Conservation (phyloP, 768 basidiomycete genomes). For the Chalciporus piperatus region DNA sequence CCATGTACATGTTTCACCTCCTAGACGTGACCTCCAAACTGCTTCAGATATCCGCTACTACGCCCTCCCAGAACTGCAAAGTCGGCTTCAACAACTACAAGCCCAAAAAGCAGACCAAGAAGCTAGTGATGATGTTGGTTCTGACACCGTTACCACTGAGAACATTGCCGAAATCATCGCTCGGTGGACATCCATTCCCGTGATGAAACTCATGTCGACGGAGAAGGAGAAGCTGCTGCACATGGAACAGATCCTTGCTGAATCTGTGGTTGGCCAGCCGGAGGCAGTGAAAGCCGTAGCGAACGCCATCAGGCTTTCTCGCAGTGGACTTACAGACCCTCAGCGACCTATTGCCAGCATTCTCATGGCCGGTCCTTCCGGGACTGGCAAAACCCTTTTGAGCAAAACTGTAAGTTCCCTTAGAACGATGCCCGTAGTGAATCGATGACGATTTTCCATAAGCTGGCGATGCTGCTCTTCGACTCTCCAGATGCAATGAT, state of each 20-base stretch:
- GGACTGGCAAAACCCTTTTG: slow-evolving; percentile 87
- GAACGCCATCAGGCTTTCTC: slow-evolving; percentile 88
- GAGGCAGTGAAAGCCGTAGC: slow-evolving; percentile 92
- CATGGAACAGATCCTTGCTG: slow-evolving; percentile 81
- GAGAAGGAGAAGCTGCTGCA: slow-evolving; percentile 85
- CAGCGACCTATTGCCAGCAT: slow-evolving; percentile 89
- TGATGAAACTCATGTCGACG: slow-evolving; percentile 80
- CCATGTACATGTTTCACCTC: slow-evolving; percentile 12
- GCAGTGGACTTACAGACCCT: slow-evolving; percentile 90
- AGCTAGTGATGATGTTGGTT: slow-evolving; percentile 46
- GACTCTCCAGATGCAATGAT: slow-evolving; percentile 92
- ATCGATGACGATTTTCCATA: slow-evolving; percentile 11
- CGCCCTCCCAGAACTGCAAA: slow-evolving; percentile 84
- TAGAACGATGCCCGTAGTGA: background rate
- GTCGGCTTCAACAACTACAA: slow-evolving; percentile 67
- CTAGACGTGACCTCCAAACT: slow-evolving; percentile 65
- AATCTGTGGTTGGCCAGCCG: slow-evolving; percentile 83
- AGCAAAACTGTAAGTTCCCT: slow-evolving; percentile 72
- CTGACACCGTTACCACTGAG: slow-evolving; percentile 78
- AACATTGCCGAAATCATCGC: slow-evolving; percentile 94
- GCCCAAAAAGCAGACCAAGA: slow-evolving; percentile 76
- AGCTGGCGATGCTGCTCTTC: slow-evolving; percentile 88
- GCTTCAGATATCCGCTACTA: slow-evolving; percentile 90
- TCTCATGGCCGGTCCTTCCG: slow-evolving; percentile 88
- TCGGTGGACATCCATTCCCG: slow-evolving; percentile 91